These are phyloP conservation scores for Cicer pinnatifidum DNA, from an alignment of 306 rosid genomes.

Conservation along the genomic window DNA sequence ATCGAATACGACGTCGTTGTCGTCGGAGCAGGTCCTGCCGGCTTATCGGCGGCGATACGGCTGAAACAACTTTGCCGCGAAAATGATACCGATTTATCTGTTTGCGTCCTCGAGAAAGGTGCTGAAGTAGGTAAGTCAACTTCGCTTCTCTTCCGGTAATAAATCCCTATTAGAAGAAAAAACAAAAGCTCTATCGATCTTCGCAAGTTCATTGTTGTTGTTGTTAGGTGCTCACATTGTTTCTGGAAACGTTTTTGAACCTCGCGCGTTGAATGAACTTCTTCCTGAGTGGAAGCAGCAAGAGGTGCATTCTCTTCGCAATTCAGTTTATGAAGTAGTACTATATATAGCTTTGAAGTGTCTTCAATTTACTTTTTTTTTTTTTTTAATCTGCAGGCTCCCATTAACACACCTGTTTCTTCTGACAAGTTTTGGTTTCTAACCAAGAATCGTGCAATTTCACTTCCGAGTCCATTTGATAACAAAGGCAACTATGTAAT, in stretches of 20 bases:
- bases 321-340: not conserved
- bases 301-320: slow-evolving; percentile 55
- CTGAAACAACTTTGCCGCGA: slow-evolving; percentile 78
- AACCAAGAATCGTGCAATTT: slow-evolving; percentile 74
- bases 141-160: not conserved
- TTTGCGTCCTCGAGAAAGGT: slow-evolving; percentile 93
- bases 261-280: slow-evolving; percentile 87
- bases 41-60: slow-evolving; percentile 88
- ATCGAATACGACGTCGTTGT: slow-evolving; percentile 87
- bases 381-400: slow-evolving; percentile 65
- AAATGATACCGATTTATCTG: slow-evolving; percentile 67
- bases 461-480: slow-evolving; percentile 78
- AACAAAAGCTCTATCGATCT: not conserved
- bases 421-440: slow-evolving; percentile 91
- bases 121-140: slow-evolving; percentile 80
- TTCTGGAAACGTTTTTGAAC: slow-evolving; percentile 94
- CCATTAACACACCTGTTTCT: slow-evolving; percentile 77
- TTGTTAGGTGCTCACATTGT: slow-evolving; percentile 84
- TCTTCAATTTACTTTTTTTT: slow-evolving; percentile 9
- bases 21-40: slow-evolving; percentile 97
- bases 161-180: too few relatives aligned
- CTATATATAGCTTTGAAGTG: not conserved
- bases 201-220: not conserved
- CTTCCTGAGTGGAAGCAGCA: slow-evolving; percentile 84
- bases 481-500: slow-evolving; percentile 89